phyloP scores from a whole-genome alignment of 2,329 filamentous ascomycete species.

The Aspergillus vadensis region DNA sequence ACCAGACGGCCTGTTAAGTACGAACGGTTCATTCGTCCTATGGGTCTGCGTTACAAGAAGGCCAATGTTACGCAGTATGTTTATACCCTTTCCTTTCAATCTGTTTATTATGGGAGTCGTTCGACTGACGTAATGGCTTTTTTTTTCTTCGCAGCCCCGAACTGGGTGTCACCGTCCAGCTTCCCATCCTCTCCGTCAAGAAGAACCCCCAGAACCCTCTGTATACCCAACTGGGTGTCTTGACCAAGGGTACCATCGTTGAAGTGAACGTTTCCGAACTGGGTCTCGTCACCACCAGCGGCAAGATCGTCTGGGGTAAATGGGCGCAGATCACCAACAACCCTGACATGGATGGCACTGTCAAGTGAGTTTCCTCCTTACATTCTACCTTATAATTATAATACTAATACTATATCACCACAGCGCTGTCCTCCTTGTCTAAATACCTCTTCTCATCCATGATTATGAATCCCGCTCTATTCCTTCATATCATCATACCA shows the following conservation, averaged over 20 bases:
- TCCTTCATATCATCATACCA: not conserved
- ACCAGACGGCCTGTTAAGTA: slow-evolving; percentile 82
- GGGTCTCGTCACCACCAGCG: slow-evolving; percentile 84
- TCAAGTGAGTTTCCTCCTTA: slow-evolving; percentile 47
- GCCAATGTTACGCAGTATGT: slow-evolving; percentile 62
- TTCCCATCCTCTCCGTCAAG: slow-evolving; percentile 76
- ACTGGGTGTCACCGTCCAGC: slow-evolving; percentile 81
- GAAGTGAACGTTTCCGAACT: slow-evolving; percentile 94
- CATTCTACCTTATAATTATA: no score
- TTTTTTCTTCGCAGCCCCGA: slow-evolving; percentile 55
- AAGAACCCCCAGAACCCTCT: slow-evolving; percentile 87
- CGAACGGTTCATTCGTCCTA: slow-evolving; percentile 71
- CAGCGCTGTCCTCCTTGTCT: slow-evolving; percentile 7
- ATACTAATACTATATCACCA: not conserved
- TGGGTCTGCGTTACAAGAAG: slow-evolving; percentile 79
- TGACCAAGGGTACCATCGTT: slow-evolving; percentile 81
- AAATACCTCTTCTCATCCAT: not conserved
- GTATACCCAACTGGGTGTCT: slow-evolving; percentile 88
- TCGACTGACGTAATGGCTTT: slow-evolving; percentile 14
- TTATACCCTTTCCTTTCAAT: not conserved
- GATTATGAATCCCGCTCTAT: slow-evolving; percentile 1
- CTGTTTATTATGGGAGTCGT: slow-evolving; percentile 6
- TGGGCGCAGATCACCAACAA: slow-evolving; percentile 69
- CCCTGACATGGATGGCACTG: slow-evolving; percentile 63
- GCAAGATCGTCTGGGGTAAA: slow-evolving; percentile 91